Evolutionary conservation across 2,329 filamentous ascomycete genomes (phyloP).

Genomic region (Alternaria longipes): DNA sequence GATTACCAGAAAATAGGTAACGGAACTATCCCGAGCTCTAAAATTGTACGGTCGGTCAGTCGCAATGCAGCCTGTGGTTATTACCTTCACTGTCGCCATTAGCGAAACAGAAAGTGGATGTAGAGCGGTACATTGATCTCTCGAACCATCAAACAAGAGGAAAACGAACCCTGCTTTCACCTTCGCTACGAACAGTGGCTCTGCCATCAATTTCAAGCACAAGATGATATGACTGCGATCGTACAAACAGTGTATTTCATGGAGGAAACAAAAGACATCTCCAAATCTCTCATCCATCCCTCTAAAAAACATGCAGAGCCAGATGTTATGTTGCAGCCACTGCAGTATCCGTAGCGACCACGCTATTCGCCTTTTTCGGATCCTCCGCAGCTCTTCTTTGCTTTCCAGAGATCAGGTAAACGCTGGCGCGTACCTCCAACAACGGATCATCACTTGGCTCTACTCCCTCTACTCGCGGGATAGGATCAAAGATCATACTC

Average conservation of each 20-base stretch:
- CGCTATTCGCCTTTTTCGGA: not conserved
- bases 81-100: not conserved
- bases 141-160: not conserved
- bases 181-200: not conserved
- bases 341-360: constrained; percentile 5
- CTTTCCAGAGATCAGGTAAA: constrained; percentile 66
- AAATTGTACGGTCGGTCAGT: not conserved
- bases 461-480: constrained; percentile 64
- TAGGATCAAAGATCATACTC: constrained; percentile 66
- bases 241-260: not conserved
- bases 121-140: not conserved
- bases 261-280: no score
- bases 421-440: constrained; percentile 63
- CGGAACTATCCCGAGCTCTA: not conserved
- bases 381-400: constrained; percentile 58
- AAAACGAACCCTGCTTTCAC: not conserved
- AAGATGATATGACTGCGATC: not conserved
- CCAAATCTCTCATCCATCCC: not conserved
- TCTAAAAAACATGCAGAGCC: not conserved
- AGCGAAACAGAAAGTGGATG: not conserved
- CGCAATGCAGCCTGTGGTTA: not conserved
- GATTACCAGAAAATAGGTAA: not conserved
- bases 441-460: constrained; percentile 65
- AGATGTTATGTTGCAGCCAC: constrained; percentile 11
- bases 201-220: not conserved